These are phyloP conservation scores for Apophysomyces variabilis DNA, from an alignment of 371 early-diverging fungal species.

Conservation along the genomic window DNA sequence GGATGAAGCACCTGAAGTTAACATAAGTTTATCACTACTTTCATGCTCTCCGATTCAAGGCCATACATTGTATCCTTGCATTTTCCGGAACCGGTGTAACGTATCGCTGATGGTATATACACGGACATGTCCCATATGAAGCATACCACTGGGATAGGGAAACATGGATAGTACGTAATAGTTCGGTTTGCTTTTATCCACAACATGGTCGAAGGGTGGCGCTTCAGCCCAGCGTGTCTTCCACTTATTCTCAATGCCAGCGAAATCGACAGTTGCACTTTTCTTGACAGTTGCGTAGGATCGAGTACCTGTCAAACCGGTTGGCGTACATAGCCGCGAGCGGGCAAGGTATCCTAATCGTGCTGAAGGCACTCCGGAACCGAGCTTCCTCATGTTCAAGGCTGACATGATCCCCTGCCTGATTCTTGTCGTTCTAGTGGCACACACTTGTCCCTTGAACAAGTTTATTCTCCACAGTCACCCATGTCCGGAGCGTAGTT, in stretches of 20 bases:
- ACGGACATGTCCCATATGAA: constrained; percentile 96
- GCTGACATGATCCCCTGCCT: background rate
- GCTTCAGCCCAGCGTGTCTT: constrained; percentile 54
- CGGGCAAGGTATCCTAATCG: background rate
- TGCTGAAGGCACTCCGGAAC: background rate
- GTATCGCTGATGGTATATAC: constrained; percentile 93
- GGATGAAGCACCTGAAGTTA: constrained; percentile 77
- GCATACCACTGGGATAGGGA: constrained; percentile 92
- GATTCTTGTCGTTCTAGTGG: background rate
- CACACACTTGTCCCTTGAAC: too few relatives aligned
- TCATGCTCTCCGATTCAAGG: background rate
- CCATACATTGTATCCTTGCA: constrained; percentile 72
- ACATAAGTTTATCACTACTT: constrained; percentile 1
- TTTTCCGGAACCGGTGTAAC: constrained; percentile 77
- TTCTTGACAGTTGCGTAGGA: constrained; percentile 10
- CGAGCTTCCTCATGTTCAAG: background rate
- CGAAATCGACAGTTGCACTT: constrained; percentile 37
- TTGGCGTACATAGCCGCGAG: background rate
- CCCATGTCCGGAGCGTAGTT: too few relatives aligned
- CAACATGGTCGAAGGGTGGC: constrained; percentile 9
- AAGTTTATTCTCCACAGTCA: too few relatives aligned
- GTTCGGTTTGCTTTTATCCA: constrained; percentile 41
- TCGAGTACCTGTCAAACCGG: background rate
- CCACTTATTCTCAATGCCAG: constrained; percentile 65
- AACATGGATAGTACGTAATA: constrained; percentile 93